These are phyloP conservation scores for Thozetella sp. DNA, from an alignment of 495 filamentous ascomycete species.

Conservation along the genomic window DNA sequence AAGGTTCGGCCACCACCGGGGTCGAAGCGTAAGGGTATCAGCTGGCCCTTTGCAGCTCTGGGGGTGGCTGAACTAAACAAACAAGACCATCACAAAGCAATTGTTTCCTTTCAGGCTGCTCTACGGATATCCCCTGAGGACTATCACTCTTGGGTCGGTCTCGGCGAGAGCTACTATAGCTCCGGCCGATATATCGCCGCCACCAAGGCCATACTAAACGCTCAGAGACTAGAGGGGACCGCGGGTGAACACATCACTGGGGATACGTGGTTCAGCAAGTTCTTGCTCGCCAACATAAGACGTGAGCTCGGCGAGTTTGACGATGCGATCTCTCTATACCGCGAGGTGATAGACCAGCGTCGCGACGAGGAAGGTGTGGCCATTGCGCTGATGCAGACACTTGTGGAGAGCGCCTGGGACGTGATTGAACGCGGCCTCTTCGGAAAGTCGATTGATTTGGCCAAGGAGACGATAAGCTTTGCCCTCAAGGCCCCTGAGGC, in stretches of 20 bases:
- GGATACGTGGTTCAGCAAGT: constrained; percentile 90
- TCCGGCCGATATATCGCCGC: constrained; percentile 91
- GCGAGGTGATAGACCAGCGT: constrained; percentile 63
- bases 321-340: constrained; percentile 75
- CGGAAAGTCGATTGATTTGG: constrained; percentile 72
- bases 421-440: constrained; percentile 81
- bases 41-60: constrained; percentile 95
- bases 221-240: constrained; percentile 67
- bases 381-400: constrained; percentile 83
- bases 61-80: constrained; percentile 96
- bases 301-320: constrained; percentile 89
- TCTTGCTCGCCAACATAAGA: constrained; percentile 95
- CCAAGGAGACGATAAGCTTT: constrained; percentile 39
- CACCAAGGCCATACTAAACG: constrained; percentile 85
- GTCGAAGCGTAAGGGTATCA: constrained; percentile 85
- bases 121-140: constrained; percentile 79
- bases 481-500: constrained; percentile 30
- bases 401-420: constrained; percentile 78
- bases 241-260: constrained; percentile 37
- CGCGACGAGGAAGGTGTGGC: constrained; percentile 82
- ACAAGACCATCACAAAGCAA: constrained; percentile 84
- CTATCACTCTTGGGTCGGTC: constrained; percentile 93
- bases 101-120: constrained; percentile 90
- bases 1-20: constrained; percentile 86
- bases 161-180: constrained; percentile 94